These are phyloP conservation scores for Colletotrichum siamense DNA, from an alignment of 2,329 filamentous ascomycete species.

Conservation along the genomic window DNA sequence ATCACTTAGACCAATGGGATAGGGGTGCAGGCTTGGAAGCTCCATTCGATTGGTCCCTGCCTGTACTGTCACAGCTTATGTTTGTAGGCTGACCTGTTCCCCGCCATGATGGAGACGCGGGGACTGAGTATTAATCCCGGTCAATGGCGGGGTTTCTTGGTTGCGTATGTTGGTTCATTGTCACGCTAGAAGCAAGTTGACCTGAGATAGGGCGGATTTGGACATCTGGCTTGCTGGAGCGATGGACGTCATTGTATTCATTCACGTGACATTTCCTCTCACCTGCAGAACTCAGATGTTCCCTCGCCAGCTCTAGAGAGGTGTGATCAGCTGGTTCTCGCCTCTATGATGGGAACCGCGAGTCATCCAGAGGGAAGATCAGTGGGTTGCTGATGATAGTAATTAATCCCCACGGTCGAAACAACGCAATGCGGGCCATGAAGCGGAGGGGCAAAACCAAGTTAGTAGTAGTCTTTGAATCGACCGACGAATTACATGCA, in stretches of 20 bases:
- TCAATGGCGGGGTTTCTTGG: neutral
- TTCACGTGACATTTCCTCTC: neutral
- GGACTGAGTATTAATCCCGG: neutral
- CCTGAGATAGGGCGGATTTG: neutral
- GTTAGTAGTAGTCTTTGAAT: neutral
- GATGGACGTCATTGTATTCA: neutral
- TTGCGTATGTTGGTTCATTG: neutral
- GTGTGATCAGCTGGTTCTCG: neutral
- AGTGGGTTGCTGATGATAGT: neutral
- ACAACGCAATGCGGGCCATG: neutral
- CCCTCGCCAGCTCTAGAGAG: neutral
- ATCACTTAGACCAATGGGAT: neutral
- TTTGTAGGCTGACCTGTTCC: neutral
- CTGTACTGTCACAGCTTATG: neutral
- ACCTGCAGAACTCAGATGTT: neutral
- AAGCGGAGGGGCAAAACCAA: neutral
- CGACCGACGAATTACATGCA: conserved; percentile 20
- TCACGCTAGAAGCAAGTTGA: neutral
- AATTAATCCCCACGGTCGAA: neutral
- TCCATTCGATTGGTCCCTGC: neutral
- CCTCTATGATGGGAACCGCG: neutral
- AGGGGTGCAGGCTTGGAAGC: neutral
- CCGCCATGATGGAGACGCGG: neutral
- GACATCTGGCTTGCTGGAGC: neutral
- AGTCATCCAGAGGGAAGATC: neutral